Evolutionary conservation across 768 basidiomycete species (phyloP), one percentile per base, ranked within the genome.

Genomic region (Xanthoconium purpureum): DNA sequence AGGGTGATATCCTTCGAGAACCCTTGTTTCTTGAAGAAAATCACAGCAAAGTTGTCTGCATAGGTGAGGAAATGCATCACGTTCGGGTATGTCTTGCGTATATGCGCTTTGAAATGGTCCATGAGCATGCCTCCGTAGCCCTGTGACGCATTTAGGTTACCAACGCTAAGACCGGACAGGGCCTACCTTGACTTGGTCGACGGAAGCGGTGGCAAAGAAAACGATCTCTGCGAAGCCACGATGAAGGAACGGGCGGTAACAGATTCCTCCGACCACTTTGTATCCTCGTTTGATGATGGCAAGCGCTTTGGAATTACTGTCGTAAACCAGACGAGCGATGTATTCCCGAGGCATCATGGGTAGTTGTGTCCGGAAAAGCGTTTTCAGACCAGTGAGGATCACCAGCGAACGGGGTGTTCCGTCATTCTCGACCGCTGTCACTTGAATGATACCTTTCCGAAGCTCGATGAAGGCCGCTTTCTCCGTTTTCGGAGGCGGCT

Each of bases 261-360:
- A 96, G 61, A 99, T 98, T 6, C 97, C 97, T 24, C 95, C 96
- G 3, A 98, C 96, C 42, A 98, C 96, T 67, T 95, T 95, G 72
- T 85, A 88, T 0, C 97, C 97, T 28, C 88, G 81, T 73, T 98
- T 98, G 67, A 97, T 87, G 67, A 99, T 97, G 3, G 94, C 97
- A 50, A 99, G 81, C 35, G 84, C 84, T 66, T 89, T 89, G n/a
- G 96, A 97, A 66, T 94, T 97, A 38, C 79, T 76, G 68, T 98
- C 97, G 63, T 91, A 91, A 2, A 98, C 96, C 29, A 98, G 81
- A 24, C 97, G 84, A 5, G 97, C 92, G 63, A 99, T 98, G 68
- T 99, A 99, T 69, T 98, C 97, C 66, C 94, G 80, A 13, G 97
- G 97, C 97, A 99, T 98, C 74, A 98, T 98, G 8, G 97, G 97